Evolutionary conservation across 1,139 yeast species (phyloP).

Genomic region (Yamadazyma atlantica): DNA sequence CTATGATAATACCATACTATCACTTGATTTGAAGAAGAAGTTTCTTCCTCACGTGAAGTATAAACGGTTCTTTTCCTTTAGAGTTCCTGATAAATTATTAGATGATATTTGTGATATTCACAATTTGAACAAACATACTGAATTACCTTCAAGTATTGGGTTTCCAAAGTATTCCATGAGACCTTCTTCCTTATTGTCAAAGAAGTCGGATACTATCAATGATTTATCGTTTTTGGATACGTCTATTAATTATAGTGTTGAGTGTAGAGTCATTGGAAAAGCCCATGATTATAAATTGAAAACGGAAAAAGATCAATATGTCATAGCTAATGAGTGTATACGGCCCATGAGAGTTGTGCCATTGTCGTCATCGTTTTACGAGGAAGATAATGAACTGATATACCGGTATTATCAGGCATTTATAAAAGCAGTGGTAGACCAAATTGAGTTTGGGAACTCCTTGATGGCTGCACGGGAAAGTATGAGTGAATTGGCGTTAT

Average conservation of each 20-base stretch:
- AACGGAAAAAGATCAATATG: conserved; percentile 31
- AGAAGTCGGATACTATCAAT: conserved; percentile 19
- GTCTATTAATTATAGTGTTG: conserved; percentile 37
- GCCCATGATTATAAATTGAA: conserved; percentile 33
- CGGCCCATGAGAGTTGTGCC: conserved; percentile 42
- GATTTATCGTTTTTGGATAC: conserved; percentile 44
- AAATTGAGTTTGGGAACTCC: conserved; percentile 30
- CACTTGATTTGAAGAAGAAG: conserved; percentile 38
- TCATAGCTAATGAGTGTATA: conserved; percentile 36
- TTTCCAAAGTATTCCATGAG: conserved; percentile 22
- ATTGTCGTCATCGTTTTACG: conserved; percentile 21
- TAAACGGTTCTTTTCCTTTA: conserved; percentile 44
- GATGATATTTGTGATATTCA: conserved; percentile 44
- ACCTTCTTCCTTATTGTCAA: conserved; percentile 26
- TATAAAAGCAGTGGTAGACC: conserved; percentile 29
- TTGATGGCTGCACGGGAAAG: conserved; percentile 11
- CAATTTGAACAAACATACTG: conserved; percentile 34
- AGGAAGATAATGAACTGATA: conserved; percentile 22
- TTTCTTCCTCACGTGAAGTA: conserved; percentile 42
- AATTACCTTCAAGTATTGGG: conserved; percentile 42
- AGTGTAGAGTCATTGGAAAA: conserved; percentile 44
- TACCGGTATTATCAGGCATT: conserved; percentile 38
- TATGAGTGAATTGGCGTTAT: conserved; percentile 10
- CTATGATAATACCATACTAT: conserved; percentile 35
- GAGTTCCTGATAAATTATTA: conserved; percentile 41